Conservation (phyloP, 805 yeast genomes). For the Schwanniomyces occidentalis region DNA sequence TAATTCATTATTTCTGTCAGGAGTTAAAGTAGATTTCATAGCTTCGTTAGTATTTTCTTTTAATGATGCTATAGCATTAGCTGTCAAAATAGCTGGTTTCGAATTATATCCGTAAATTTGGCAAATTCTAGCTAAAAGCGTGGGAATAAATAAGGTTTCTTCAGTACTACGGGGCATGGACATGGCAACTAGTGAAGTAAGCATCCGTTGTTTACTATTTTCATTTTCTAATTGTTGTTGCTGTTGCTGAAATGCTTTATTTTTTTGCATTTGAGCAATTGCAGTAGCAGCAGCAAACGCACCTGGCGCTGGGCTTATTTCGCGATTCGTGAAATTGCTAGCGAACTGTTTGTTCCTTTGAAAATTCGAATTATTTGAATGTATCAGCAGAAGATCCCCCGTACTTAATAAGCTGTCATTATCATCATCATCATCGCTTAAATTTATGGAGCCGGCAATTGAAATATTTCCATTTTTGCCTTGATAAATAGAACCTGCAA, state of each 20-base stretch:
- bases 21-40: slow-evolving; percentile 2
- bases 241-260: slow-evolving; percentile 15
- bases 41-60: slow-evolving; percentile 44
- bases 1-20: slow-evolving; percentile 6
- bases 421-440: slow-evolving; percentile 48
- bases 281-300: slow-evolving; percentile 66
- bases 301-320: slow-evolving; percentile 73
- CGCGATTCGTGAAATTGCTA: slow-evolving; percentile 23
- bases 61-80: slow-evolving; percentile 67
- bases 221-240: slow-evolving; percentile 26
- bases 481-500: slow-evolving; percentile 58
- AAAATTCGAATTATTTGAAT: slow-evolving; percentile 11
- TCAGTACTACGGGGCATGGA: slow-evolving; percentile 77
- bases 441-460: slow-evolving; percentile 36
- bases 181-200: slow-evolving; percentile 56
- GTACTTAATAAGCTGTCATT: slow-evolving; percentile 28
- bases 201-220: slow-evolving; percentile 32
- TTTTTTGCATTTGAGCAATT: slow-evolving; percentile 53
- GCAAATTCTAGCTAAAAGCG: slow-evolving; percentile 66
- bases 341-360: slow-evolving; percentile 11
- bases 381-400: slow-evolving; percentile 23
- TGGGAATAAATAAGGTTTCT: slow-evolving; percentile 74
- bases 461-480: slow-evolving; percentile 32
- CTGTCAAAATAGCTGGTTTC: slow-evolving; percentile 68
- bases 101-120: slow-evolving; percentile 72